A percentile compares a stretch with the other conserved stretches of the same genome.
Evolutionary conservation across 331 rosid genomes (phyloP).

Genomic region (Quercus phellos): DNA sequence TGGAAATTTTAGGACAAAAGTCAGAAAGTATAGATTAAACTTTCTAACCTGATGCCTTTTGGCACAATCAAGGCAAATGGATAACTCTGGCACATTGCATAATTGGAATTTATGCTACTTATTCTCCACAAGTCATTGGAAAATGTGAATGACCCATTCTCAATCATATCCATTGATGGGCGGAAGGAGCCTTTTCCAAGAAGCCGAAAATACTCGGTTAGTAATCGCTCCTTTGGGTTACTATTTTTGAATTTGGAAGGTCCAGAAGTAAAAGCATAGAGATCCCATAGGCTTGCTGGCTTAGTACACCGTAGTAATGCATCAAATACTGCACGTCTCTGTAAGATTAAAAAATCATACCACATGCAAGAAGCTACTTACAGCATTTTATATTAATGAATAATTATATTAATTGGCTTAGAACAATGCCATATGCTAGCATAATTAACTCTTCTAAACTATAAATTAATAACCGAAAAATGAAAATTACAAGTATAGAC

Average conservation of each 20-base stretch:
- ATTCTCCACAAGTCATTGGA: slow-evolving; percentile 90
- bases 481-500: not conserved
- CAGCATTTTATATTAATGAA: slow-evolving; percentile 9
- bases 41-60: slow-evolving; percentile 57
- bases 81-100: slow-evolving; percentile 74
- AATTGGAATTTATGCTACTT: slow-evolving; percentile 64
- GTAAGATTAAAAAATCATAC: slow-evolving; percentile 33
- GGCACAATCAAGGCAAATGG: slow-evolving; percentile 96
- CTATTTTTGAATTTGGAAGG: slow-evolving; percentile 67
- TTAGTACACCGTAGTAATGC: slow-evolving; percentile 58
- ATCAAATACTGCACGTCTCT: slow-evolving; percentile 69
- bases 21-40: slow-evolving; percentile 23
- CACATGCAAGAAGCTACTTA: slow-evolving; percentile 24
- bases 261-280: slow-evolving; percentile 72
- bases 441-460: not conserved
- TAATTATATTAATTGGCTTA: slow-evolving; percentile 5
- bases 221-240: slow-evolving; percentile 71
- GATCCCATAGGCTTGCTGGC: slow-evolving; percentile 74
- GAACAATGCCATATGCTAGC: not conserved
- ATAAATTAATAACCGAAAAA: not conserved
- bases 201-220: slow-evolving; percentile 90
- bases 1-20: slow-evolving; percentile 8
- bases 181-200: slow-evolving; percentile 54
- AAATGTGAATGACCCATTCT: slow-evolving; percentile 65
- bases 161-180: slow-evolving; percentile 63